phyloP scores from a whole-genome alignment of 2,329 filamentous ascomycete species.

The Cytospora paraplurivora region DNA sequence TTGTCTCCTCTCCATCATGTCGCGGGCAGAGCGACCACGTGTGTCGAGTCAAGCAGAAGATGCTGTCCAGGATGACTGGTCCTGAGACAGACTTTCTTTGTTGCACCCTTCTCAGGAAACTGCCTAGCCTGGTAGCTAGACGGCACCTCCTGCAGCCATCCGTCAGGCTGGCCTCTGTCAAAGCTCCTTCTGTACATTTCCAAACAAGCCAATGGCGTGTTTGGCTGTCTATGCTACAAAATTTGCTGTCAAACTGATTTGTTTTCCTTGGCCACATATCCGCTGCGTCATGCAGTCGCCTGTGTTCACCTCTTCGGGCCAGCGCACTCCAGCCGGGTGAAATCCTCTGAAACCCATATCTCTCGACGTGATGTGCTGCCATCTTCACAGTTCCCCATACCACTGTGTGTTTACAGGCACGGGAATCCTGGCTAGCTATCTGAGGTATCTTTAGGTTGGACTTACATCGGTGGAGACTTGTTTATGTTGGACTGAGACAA shows the following conservation, averaged over 20 bases:
- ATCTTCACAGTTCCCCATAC: conserved; percentile 15
- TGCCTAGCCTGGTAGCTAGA: conserved; percentile 41
- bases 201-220: conserved; percentile 47
- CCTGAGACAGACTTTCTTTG: conserved; percentile 47
- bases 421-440: conserved; percentile 12
- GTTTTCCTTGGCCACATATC: conserved; percentile 38
- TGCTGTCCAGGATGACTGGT: conserved; percentile 39
- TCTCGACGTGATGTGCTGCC: conserved; percentile 37
- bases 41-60: conserved; percentile 57
- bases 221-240: conserved; percentile 41
- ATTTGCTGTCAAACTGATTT: conserved; percentile 50
- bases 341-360: conserved; percentile 44
- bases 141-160: conserved; percentile 53
- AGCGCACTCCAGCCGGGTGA: conserved; percentile 38
- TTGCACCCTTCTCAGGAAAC: conserved; percentile 44
- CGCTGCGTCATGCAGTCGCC: conserved; percentile 45
- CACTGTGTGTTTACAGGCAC: conserved; percentile 2
- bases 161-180: conserved; percentile 46
- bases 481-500: conserved; percentile 12
- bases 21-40: conserved; percentile 47
- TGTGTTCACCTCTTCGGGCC: conserved; percentile 44
- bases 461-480: conserved; percentile 9
- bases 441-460: conserved; percentile 10
- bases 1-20: conserved; percentile 25
- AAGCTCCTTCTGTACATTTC: conserved; percentile 39